phyloP scores from a whole-genome alignment of 2,329 filamentous ascomycete species.

The Alternaria consortialis region DNA sequence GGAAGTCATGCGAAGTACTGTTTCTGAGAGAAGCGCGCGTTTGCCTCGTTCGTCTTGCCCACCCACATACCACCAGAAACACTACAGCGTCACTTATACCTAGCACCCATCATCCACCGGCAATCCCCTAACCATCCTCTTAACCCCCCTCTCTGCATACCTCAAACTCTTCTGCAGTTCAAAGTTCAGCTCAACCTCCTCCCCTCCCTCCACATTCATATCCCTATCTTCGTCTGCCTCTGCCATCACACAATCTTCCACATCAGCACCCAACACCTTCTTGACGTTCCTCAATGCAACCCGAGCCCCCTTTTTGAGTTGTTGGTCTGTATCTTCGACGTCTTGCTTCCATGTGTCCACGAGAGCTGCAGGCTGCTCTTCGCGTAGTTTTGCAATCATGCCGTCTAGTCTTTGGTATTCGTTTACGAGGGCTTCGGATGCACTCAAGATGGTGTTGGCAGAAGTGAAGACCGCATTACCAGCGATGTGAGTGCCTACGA shows the following conservation, averaged over 20 bases:
- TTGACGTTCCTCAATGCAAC: slow-evolving; percentile 40
- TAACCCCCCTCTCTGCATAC: slow-evolving; percentile 45
- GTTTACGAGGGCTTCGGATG: slow-evolving; percentile 28
- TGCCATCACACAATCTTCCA: slow-evolving; percentile 8
- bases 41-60: background rate
- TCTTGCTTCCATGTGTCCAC: slow-evolving; percentile 37
- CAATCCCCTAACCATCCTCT: slow-evolving; percentile 45
- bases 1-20: background rate
- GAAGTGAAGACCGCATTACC: slow-evolving; percentile 26
- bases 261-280: slow-evolving; percentile 36
- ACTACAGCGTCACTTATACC: background rate
- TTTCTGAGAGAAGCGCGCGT: background rate
- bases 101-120: slow-evolving; percentile 20
- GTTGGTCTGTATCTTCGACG: slow-evolving; percentile 30
- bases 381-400: slow-evolving; percentile 25
- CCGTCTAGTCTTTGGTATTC: slow-evolving; percentile 39
- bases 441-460: slow-evolving; percentile 20
- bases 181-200: slow-evolving; percentile 25
- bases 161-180: slow-evolving; percentile 34
- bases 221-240: slow-evolving; percentile 7
- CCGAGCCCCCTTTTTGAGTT: slow-evolving; percentile 38
- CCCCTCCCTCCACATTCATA: slow-evolving; percentile 14
- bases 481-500: slow-evolving; percentile 25
- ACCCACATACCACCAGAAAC: background rate
- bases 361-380: slow-evolving; percentile 24